Evolutionary conservation across 2,329 filamentous ascomycete genomes (phyloP).

Genomic region (Dothistroma pini): DNA sequence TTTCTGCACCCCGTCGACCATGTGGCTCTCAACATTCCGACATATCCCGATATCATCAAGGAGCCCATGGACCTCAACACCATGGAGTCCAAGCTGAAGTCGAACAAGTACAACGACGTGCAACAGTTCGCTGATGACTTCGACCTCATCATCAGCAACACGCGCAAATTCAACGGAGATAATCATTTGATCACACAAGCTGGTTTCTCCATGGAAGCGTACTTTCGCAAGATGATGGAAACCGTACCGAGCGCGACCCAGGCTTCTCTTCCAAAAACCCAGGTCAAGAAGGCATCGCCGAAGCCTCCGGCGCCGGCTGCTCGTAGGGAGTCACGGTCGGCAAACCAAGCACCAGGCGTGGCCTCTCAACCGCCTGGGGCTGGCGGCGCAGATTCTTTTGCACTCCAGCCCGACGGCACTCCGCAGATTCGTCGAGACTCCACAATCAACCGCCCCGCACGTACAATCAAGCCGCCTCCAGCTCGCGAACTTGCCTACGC

Average conservation of each 20-base stretch:
- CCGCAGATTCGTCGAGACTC: slow-evolving; percentile 85
- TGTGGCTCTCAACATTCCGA: slow-evolving; percentile 70
- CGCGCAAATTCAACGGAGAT: slow-evolving; percentile 75
- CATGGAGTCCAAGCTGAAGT: slow-evolving; percentile 76
- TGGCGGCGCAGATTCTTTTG: slow-evolving; percentile 59
- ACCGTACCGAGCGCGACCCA: slow-evolving; percentile 56
- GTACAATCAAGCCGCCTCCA: slow-evolving; percentile 88
- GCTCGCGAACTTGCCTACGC: slow-evolving; percentile 88
- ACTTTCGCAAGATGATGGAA: slow-evolving; percentile 58
- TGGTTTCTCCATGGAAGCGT: slow-evolving; percentile 58
- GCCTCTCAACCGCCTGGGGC: slow-evolving; percentile 42
- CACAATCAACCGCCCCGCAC: slow-evolving; percentile 79
- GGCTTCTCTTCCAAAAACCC: slow-evolving; percentile 55
- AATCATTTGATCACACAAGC: slow-evolving; percentile 69
- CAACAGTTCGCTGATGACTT: slow-evolving; percentile 72
- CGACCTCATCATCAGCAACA: slow-evolving; percentile 73
- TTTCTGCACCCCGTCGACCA: slow-evolving; percentile 77
- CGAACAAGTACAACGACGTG: slow-evolving; percentile 64
- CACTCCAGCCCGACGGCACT: slow-evolving; percentile 70
- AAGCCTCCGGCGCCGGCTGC: slow-evolving; percentile 25
- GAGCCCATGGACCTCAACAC: slow-evolving; percentile 80
- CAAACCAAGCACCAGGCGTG: slow-evolving; percentile 23
- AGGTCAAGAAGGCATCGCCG: slow-evolving; percentile 30
- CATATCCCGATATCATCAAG: slow-evolving; percentile 67
- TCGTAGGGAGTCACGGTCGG: slow-evolving; percentile 33